Percentiles rank a stretch among this genome's conserved stretches.
Conservation (phyloP, 495 filamentous ascomycete species). For the Penicillium malachiteum region DNA sequence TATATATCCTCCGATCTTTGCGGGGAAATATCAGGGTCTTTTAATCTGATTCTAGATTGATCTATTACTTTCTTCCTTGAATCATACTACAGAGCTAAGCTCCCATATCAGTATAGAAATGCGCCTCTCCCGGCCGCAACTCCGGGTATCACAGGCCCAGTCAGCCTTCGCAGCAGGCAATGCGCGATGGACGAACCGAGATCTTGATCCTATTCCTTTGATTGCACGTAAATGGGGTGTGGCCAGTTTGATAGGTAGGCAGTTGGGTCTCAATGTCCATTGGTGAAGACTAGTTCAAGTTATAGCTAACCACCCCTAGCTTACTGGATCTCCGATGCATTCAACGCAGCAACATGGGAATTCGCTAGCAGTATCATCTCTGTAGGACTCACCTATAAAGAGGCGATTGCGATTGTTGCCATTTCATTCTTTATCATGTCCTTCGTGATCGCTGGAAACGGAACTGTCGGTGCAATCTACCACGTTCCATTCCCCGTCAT, state of each 20-base stretch:
- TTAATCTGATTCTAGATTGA: no score
- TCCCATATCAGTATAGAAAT: constrained; percentile 12
- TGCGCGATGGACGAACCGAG: constrained; percentile 43
- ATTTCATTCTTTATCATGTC: constrained; percentile 62
- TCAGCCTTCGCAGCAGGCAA: constrained; percentile 43
- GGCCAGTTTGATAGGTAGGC: constrained; percentile 37
- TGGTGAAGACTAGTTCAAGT: background rate
- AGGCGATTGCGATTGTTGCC: constrained; percentile 60
- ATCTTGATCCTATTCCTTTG: constrained; percentile 46
- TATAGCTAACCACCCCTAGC: constrained; percentile 27
- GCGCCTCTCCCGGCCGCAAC: constrained; percentile 26
- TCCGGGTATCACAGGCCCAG: constrained; percentile 33
- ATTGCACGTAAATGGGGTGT: constrained; percentile 45
- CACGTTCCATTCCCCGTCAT: constrained; percentile 70
- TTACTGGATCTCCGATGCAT: constrained; percentile 65
- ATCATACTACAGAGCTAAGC: no score
- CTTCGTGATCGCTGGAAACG: constrained; percentile 62
- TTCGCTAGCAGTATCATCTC: constrained; percentile 59
- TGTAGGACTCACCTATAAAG: constrained; percentile 62
- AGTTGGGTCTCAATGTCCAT: background rate
- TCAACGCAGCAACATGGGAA: constrained; percentile 62
- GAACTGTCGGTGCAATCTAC: constrained; percentile 60
- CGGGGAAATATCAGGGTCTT: no score
- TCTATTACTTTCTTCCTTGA: no score
- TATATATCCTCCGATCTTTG: no score